Evolutionary conservation across 2,329 filamentous ascomycete genomes (phyloP).

Genomic region (Sclerotinia trifoliorum): DNA sequence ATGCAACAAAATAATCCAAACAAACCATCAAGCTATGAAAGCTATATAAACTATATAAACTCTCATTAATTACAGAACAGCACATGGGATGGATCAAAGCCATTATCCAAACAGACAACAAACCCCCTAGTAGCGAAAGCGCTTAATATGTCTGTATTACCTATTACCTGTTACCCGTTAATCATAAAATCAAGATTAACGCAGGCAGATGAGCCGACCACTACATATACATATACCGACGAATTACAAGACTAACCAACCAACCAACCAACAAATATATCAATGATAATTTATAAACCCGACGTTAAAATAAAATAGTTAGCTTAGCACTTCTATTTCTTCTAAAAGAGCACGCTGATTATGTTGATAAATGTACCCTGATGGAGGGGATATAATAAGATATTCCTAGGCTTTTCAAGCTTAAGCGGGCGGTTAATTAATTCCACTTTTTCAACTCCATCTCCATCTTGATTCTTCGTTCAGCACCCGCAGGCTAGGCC

Average conservation of each 20-base stretch:
- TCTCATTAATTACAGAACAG: background rate
- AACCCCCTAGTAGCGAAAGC: background rate
- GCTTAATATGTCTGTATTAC: background rate
- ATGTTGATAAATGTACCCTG: background rate
- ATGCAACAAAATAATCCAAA: background rate
- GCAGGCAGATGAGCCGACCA: background rate
- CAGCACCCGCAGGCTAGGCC: background rate
- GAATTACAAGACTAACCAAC: background rate
- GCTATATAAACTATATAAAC: no score
- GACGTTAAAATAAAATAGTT: background rate
- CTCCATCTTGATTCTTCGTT: background rate
- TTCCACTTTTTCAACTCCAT: background rate
- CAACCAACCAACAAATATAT: no score
- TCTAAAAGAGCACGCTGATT: background rate
- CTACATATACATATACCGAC: background rate
- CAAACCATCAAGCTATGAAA: background rate
- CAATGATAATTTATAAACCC: no score
- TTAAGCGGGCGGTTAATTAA: background rate
- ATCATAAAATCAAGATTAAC: background rate
- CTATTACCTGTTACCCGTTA: background rate
- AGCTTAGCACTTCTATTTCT: background rate
- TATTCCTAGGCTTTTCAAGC: background rate
- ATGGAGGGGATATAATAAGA: no score
- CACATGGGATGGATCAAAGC: background rate
- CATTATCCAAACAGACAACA: background rate